Conservation (phyloP, 805 yeast species). For the Blastobotrys terrestris region DNA sequence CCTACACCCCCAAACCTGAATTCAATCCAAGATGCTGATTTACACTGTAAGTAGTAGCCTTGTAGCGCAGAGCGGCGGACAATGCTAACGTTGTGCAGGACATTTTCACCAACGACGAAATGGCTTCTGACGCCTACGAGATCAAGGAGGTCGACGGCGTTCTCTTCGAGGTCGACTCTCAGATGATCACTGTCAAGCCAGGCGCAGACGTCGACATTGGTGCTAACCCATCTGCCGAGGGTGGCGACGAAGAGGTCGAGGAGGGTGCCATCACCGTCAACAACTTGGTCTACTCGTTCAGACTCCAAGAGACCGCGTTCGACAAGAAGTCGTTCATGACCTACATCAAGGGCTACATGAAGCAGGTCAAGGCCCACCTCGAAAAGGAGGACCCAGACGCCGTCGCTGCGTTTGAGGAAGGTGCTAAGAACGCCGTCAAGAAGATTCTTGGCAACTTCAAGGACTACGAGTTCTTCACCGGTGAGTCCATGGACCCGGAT, state of each 20-base stretch:
- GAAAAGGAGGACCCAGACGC: constrained; percentile 85
- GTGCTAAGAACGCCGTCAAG: constrained; percentile 94
- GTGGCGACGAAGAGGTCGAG: constrained; percentile 73
- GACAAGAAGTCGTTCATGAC: constrained; percentile 97
- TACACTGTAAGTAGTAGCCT: constrained; percentile 16
- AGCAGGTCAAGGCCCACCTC: constrained; percentile 84
- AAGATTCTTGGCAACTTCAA: constrained; percentile 91
- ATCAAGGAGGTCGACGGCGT: constrained; percentile 78
- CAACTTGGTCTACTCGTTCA: constrained; percentile 98
- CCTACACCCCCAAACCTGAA: not conserved
- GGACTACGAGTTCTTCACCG: constrained; percentile 99
- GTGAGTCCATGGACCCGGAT: constrained; percentile 99
- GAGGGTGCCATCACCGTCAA: constrained; percentile 89
- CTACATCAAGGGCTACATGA: constrained; percentile 99
- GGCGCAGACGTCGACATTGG: constrained; percentile 97
- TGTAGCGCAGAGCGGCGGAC: constrained; percentile 31
- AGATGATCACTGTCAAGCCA: constrained; percentile 74
- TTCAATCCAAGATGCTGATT: constrained; percentile 29
- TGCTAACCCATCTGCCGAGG: constrained; percentile 99
- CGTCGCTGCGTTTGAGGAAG: constrained; percentile 89
- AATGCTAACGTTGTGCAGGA: constrained; percentile 39
- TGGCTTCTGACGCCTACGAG: constrained; percentile 93
- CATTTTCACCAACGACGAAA: constrained; percentile 89
- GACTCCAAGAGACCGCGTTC: constrained; percentile 90
- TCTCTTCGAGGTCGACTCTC: constrained; percentile 95